Evolutionary conservation across 768 basidiomycete genomes (phyloP), one percentile per base, ranked within the genome.

Genomic region (Sutorius australiensis): DNA sequence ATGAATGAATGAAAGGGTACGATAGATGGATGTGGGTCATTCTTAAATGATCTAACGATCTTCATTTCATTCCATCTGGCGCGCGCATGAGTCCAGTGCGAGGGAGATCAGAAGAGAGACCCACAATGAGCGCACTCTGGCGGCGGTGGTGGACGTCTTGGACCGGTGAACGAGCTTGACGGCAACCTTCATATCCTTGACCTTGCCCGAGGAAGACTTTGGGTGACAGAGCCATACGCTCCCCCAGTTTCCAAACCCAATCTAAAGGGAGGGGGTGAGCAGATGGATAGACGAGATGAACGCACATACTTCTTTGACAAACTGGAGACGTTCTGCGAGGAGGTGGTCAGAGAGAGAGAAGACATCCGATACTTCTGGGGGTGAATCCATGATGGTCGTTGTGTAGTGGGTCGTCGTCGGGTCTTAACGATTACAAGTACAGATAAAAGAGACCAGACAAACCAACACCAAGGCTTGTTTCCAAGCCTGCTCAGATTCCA

Each of bases 21-120:
- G 70, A 98, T 87, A 55, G 90, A 89, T 0, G 93, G 94, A 66
- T 98, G 95, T 9, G 86, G 83, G 61, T 92, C 87, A 41, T 83
- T 73, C 73, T 88, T 89, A 69, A 98, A 83, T 11, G 84, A 76
- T 60, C 89, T 80, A 54, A 98, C 84, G 61, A 95, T 88, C 79
- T 95, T 95, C 93, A 95, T 95, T 75, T 98, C 94, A 65, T 94
- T 95, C 94, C 94, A 93, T 74, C 90, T 92, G n/a, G 42, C 37
- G 19, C 13, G 21, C 16, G 9, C 6, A 31, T 64, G 54, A 50
- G 46, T 13, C 8, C 33, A 46, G 51, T 19, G 5, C n/a, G 42
- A 40, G 21, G 11, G 39, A 51, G 42, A 42, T 48, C 36, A 39
- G 19, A 17, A 46, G 24, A 45, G 24, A 31, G 1, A 75, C 86